Evolutionary conservation across 2,329 filamentous ascomycete species (phyloP), one percentile per base, ranked within the genome.

Genomic region (Ceratocystis ficicola): DNA sequence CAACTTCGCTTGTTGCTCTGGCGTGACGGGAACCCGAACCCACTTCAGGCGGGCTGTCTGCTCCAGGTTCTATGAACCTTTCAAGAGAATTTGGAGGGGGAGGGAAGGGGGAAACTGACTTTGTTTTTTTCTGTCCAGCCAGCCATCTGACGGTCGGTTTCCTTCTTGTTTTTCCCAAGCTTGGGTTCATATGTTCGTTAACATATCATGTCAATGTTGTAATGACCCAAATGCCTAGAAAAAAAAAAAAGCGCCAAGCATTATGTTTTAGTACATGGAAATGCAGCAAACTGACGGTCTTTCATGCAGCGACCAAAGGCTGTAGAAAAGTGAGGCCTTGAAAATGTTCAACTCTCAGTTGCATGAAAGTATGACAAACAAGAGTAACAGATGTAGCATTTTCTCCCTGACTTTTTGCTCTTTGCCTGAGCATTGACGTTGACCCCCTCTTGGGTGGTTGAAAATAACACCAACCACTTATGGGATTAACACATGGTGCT

Each of bases 1-100:
- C 52, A 55, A 57, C 52, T 57, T 57, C 52, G 52, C 52, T 28
- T 55, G 50, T 57, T 57, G 52, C 52, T 57, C 52, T 57, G 52
- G 52, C 52, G 30, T 57, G 52, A 57, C 52, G 22, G 52, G 52
- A 32, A 30, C 52, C 52, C 52, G 52, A 57, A 30, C 52, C 52
- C 52, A 30, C 52, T 57, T 28, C 52, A 57, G 32, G 52, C 52
- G 22, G 30, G 52, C 25, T 22, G 46, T 57, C 25, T 57, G 52
- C 10, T 28, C 50, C 28, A 57, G 50, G 50, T 57, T 57, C 52
- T 57, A 22, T 30, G 28, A 57, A 57, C 22, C 22, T 15, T 57
- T 57, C 25, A 32, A 6, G 10, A 41, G 10, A 41, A 22, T 57
- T n/a, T 57, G 52, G 22, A 1, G 10, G 52, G 30, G n/a, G n/a